Percentiles rank a stretch among this genome's conserved stretches.
These are phyloP conservation scores for Strombidium stylifer DNA, from an alignment of 73 alveolate species.

Conservation along the genomic window DNA sequence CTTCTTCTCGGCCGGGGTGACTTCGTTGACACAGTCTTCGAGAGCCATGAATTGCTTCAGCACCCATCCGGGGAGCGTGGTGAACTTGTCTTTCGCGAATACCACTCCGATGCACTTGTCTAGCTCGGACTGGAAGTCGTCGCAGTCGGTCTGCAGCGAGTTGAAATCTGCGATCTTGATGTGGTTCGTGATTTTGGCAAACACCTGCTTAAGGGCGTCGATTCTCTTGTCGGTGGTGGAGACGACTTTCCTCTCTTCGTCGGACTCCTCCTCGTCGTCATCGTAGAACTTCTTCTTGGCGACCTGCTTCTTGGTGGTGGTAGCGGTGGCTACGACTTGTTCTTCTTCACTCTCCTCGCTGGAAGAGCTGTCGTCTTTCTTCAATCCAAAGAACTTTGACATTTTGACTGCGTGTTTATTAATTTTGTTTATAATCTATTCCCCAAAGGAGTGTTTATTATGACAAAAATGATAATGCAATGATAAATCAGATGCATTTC, in stretches of 20 bases:
- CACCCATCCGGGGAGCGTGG: conserved; percentile 15
- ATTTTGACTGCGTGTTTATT: too few species aligned
- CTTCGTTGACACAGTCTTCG: conserved; percentile 28
- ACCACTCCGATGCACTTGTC: background rate
- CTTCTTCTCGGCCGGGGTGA: conserved; percentile 40
- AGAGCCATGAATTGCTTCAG: conserved; percentile 27
- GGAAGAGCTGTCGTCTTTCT: background rate
- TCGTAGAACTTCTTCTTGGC: background rate
- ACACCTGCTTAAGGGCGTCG: conserved; percentile 18
- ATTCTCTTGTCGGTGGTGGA: conserved; percentile 34
- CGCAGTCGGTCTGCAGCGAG: conserved; percentile 40
- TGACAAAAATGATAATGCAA: too few species aligned
- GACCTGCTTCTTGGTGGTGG: background rate
- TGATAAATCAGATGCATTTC: too few species aligned
- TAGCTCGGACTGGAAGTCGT: conserved; percentile 30
- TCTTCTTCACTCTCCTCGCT: background rate
- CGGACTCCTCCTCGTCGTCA: conserved; percentile 36
- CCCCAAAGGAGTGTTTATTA: too few species aligned
- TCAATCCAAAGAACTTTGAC: too few species aligned
- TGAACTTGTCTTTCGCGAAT: background rate
- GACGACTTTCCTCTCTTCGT: conserved; percentile 28
- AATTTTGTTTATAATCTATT: too few species aligned
- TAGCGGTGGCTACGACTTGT: background rate
- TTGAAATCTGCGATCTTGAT: conserved; percentile 51
- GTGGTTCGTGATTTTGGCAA: conserved; percentile 46